Percentiles rank a stretch among this genome's conserved stretches.
Conservation (phyloP, 2,329 filamentous ascomycete genomes). For the Penicillium sp. region DNA sequence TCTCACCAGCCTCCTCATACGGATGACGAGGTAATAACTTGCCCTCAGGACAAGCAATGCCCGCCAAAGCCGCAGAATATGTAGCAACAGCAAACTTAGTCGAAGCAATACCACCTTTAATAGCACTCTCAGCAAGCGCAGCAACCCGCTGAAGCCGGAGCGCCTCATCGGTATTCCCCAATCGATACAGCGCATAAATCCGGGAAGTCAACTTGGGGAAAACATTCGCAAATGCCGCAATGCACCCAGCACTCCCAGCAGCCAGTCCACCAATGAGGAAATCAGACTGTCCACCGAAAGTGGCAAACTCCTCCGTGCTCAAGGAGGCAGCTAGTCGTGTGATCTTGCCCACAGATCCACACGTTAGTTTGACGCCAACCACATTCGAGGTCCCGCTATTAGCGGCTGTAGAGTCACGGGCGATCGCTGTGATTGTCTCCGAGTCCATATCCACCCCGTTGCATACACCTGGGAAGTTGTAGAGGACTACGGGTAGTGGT, state of each 20-base stretch:
- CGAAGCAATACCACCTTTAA: constrained; percentile 59
- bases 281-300: constrained; percentile 67
- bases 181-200: constrained; percentile 56
- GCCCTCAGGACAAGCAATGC: constrained; percentile 53
- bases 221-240: constrained; percentile 53
- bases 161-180: constrained; percentile 54
- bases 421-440: constrained; percentile 53
- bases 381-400: constrained; percentile 45
- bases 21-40: constrained; percentile 56
- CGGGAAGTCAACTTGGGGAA: constrained; percentile 52
- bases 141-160: constrained; percentile 55
- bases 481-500: constrained; percentile 56
- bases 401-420: constrained; percentile 36
- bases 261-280: constrained; percentile 56
- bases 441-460: constrained; percentile 64
- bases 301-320: constrained; percentile 54
- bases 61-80: constrained; percentile 54
- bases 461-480: constrained; percentile 65
- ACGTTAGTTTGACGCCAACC: constrained; percentile 62
- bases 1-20: constrained; percentile 48
- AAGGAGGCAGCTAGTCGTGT: constrained; percentile 51
- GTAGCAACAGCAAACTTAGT: constrained; percentile 61
- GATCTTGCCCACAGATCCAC: constrained; percentile 57
- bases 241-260: constrained; percentile 50
- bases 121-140: constrained; percentile 58